These are phyloP conservation scores for Thelephora terrestris DNA, from an alignment of 1,284 basidiomycete genomes.

Conservation along the genomic window DNA sequence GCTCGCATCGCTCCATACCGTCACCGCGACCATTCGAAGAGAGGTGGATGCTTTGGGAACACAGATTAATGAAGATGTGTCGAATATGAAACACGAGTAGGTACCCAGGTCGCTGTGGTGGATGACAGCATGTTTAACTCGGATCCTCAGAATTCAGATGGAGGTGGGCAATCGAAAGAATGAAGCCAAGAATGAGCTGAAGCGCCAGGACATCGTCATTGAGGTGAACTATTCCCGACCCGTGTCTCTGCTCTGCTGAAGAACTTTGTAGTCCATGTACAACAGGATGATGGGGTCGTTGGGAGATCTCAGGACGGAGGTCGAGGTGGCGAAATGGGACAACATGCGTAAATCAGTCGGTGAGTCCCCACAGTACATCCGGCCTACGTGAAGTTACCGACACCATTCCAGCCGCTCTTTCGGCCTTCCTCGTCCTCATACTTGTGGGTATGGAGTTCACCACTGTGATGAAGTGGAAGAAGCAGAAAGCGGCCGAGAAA, in stretches of 20 bases:
- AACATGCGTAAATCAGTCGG: slow-evolving; percentile 82
- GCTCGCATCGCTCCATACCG: slow-evolving; percentile 67
- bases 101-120: slow-evolving; percentile 18
- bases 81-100: slow-evolving; percentile 85
- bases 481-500: slow-evolving; percentile 23
- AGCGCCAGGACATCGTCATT: slow-evolving; percentile 79
- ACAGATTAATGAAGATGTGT: slow-evolving; percentile 92
- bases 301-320: slow-evolving; percentile 78
- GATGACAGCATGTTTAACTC: not conserved
- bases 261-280: slow-evolving; percentile 56
- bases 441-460: slow-evolving; percentile 60
- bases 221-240: slow-evolving; percentile 47
- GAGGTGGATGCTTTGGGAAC: slow-evolving; percentile 85
- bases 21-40: slow-evolving; percentile 69
- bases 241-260: not conserved
- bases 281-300: slow-evolving; percentile 80
- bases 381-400: not conserved
- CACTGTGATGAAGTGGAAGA: slow-evolving; percentile 13
- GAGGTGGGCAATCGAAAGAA: slow-evolving; percentile 92
- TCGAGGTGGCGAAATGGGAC: slow-evolving; percentile 88
- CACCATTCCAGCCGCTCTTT: slow-evolving; percentile 40
- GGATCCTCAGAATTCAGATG: slow-evolving; percentile 71
- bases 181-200: slow-evolving; percentile 84
- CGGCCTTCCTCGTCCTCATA: slow-evolving; percentile 54
- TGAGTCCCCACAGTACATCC: slow-evolving; percentile 29